phyloP scores from a whole-genome alignment of 495 filamentous ascomycete species.

The Aspergillus steynii region DNA sequence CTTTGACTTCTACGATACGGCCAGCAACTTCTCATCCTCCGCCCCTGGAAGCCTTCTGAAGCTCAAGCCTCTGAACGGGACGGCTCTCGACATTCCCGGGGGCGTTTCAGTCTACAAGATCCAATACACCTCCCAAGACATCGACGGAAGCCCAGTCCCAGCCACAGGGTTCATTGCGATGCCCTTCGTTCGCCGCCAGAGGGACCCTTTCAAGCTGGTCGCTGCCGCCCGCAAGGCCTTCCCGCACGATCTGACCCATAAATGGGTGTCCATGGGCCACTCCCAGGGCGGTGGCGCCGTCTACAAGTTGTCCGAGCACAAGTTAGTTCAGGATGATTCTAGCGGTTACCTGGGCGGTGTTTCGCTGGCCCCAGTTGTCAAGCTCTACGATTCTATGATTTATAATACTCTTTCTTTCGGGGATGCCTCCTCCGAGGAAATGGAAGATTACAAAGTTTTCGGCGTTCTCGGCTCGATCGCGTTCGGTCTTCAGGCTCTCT shows the following conservation, averaged over 20 bases:
- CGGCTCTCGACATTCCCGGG: conserved; percentile 27
- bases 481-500: too few species aligned
- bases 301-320: conserved; percentile 45
- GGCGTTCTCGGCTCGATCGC: too few species aligned
- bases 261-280: conserved; percentile 50
- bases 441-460: too few species aligned
- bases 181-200: conserved; percentile 30
- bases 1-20: conserved; percentile 14
- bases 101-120: conserved; percentile 40
- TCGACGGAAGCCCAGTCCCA: conserved; percentile 45
- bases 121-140: conserved; percentile 40
- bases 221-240: conserved; percentile 46
- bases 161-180: conserved; percentile 49
- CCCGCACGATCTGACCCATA: conserved; percentile 24
- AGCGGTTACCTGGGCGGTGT: too few species aligned
- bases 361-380: too few species aligned
- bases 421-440: too few species aligned
- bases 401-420: too few species aligned
- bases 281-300: conserved; percentile 50
- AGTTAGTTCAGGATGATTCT: conserved; percentile 11
- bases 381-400: too few species aligned
- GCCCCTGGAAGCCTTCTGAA: conserved; percentile 33
- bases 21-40: conserved; percentile 2
- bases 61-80: conserved; percentile 30
- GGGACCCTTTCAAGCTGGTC: conserved; percentile 13